phyloP scores from a whole-genome alignment of 1,139 yeast genomes.

The Yamadazyma jaroonii region DNA sequence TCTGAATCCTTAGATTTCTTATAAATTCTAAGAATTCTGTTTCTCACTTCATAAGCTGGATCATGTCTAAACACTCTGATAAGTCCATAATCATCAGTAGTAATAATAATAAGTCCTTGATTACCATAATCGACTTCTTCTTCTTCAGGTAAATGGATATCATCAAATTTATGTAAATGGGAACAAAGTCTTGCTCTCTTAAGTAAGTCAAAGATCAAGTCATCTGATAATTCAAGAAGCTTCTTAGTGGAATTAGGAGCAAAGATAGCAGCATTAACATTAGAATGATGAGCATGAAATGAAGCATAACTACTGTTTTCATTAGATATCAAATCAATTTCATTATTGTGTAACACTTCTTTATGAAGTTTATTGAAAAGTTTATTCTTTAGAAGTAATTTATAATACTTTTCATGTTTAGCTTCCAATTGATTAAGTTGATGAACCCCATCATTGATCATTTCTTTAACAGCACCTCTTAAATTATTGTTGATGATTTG shows the following conservation, averaged over 20 bases:
- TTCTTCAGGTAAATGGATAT: conserved; percentile 5
- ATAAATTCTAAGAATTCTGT: conserved; percentile 15
- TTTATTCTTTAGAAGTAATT: conserved; percentile 28
- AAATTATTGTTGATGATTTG: conserved; percentile 38
- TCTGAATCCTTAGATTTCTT: conserved; percentile 11
- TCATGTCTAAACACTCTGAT: conserved; percentile 82
- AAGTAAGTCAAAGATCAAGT: conserved; percentile 66
- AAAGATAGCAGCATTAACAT: conserved; percentile 72
- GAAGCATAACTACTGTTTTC: conserved; percentile 58
- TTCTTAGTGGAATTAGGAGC: conserved; percentile 76
- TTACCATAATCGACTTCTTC: conserved; percentile 9
- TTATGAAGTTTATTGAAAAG: conserved; percentile 24
- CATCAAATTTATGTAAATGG: not conserved
- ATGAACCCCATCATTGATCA: conserved; percentile 34
- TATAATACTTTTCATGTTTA: conserved; percentile 31
- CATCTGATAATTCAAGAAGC: conserved; percentile 69
- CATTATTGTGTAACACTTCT: conserved; percentile 21
- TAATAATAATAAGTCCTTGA: conserved; percentile 56
- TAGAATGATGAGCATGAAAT: conserved; percentile 74
- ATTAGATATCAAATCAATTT: conserved; percentile 33
- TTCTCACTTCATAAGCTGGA: conserved; percentile 47
- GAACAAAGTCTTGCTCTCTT: conserved; percentile 23
- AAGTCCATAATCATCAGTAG: conserved; percentile 72
- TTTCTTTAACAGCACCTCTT: conserved; percentile 32
- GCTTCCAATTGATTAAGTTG: conserved; percentile 30